phyloP scores from a whole-genome alignment of 1,139 yeast species.

The Geotrichum carabidarum region DNA sequence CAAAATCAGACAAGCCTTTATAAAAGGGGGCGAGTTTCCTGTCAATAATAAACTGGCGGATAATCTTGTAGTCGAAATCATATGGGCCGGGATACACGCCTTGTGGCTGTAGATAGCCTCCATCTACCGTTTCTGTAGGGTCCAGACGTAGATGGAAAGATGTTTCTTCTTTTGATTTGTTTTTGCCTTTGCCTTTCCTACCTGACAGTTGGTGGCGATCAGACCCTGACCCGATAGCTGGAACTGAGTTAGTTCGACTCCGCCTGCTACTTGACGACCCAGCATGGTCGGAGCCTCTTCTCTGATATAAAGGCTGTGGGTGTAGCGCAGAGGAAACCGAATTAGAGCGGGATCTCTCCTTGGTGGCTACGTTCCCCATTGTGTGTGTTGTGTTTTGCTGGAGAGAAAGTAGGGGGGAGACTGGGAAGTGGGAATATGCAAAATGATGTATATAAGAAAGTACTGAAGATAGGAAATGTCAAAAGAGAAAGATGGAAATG shows the following conservation, averaged over 20 bases:
- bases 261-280: conserved; percentile 1
- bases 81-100: conserved; percentile 76
- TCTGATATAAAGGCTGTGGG: conserved; percentile 2
- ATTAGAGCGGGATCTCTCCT: conserved; percentile 17
- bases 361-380: conserved; percentile 19
- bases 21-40: conserved; percentile 83
- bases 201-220: conserved; percentile 3
- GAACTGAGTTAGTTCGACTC: conserved; percentile 3
- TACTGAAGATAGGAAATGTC: neutral
- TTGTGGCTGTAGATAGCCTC: conserved; percentile 65
- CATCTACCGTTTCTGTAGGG: conserved; percentile 44
- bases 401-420: neutral
- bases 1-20: conserved; percentile 80
- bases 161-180: conserved; percentile 8
- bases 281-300: neutral
- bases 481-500: neutral
- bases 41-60: conserved; percentile 57
- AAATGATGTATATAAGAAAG: neutral
- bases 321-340: conserved; percentile 12
- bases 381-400: neutral
- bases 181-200: conserved; percentile 10
- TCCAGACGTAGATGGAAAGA: conserved; percentile 28
- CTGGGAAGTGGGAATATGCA: neutral
- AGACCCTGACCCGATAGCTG: conserved; percentile 2
- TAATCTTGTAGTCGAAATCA: conserved; percentile 71